Conservation (phyloP, 371 early-diverging fungal species). For the Rhizopus sp. region DNA sequence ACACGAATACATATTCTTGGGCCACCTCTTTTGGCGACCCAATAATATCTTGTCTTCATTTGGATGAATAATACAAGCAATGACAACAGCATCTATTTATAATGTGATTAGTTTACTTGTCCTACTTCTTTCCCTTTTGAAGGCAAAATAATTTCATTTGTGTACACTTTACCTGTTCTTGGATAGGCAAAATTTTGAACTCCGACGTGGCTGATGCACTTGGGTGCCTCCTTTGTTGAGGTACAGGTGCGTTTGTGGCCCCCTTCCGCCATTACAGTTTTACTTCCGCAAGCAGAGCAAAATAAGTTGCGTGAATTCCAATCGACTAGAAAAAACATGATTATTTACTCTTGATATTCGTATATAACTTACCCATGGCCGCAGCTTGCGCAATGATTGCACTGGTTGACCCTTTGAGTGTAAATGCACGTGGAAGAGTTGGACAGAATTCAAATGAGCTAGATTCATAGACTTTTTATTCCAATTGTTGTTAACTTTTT, state of each 20-base stretch:
- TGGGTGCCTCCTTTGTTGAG: constrained; percentile 16
- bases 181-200: constrained; percentile 82
- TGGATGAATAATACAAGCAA: constrained; percentile 68
- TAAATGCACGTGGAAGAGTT: constrained; percentile 54
- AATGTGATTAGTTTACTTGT: background rate
- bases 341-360: background rate
- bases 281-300: constrained; percentile 74
- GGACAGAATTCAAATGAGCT: constrained; percentile 31
- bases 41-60: constrained; percentile 71
- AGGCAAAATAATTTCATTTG: background rate
- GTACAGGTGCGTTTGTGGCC: constrained; percentile 77
- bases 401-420: constrained; percentile 37
- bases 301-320: constrained; percentile 75
- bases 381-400: constrained; percentile 62
- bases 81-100: constrained; percentile 77
- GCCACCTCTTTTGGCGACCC: constrained; percentile 74
- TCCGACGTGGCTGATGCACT: constrained; percentile 58
- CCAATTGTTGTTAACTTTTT: background rate
- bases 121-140: background rate
- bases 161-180: constrained; percentile 58
- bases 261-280: constrained; percentile 57
- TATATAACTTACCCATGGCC: constrained; percentile 42
- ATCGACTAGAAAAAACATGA: constrained; percentile 48
- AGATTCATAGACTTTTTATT: constrained; percentile 27
- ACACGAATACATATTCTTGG: constrained; percentile 70